Evolutionary conservation across 2,329 filamentous ascomycete genomes (phyloP).

Genomic region (Penicillium nordicum): DNA sequence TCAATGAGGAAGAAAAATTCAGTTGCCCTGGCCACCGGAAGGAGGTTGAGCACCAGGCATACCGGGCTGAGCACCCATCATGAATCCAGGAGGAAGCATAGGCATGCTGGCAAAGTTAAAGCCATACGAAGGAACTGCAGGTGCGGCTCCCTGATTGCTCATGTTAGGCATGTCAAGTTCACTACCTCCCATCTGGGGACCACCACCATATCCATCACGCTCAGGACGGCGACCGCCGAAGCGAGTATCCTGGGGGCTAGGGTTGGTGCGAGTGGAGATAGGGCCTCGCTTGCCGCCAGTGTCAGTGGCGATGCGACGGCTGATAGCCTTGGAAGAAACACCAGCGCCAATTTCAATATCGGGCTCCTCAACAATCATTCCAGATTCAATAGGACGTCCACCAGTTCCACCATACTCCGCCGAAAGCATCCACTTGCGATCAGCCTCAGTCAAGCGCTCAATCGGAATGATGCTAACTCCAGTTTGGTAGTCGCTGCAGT

Average conservation of each 20-base stretch:
- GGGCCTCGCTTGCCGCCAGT: slow-evolving; percentile 50
- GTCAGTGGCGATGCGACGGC: slow-evolving; percentile 51
- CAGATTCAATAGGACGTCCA: slow-evolving; percentile 72
- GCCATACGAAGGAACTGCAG: slow-evolving; percentile 54
- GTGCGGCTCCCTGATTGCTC: slow-evolving; percentile 50
- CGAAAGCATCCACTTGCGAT: slow-evolving; percentile 94
- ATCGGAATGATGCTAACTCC: slow-evolving; percentile 94
- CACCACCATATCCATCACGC: slow-evolving; percentile 32
- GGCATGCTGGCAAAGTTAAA: slow-evolving; percentile 52
- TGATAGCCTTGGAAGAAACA: slow-evolving; percentile 79
- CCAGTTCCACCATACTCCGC: slow-evolving; percentile 92
- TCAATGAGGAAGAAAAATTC: slow-evolving; percentile 14
- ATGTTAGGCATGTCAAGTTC: slow-evolving; percentile 34
- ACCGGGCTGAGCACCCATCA: slow-evolving; percentile 40
- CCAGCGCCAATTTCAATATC: slow-evolving; percentile 98
- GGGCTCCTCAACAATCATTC: slow-evolving; percentile 90
- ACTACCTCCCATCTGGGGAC: slow-evolving; percentile 14
- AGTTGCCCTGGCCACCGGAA: slow-evolving; percentile 37
- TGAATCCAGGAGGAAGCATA: slow-evolving; percentile 49
- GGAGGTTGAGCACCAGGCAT: slow-evolving; percentile 35
- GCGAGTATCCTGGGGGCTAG: slow-evolving; percentile 21
- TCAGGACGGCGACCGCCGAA: slow-evolving; percentile 32
- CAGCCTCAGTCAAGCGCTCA: slow-evolving; percentile 86
- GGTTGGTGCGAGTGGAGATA: slow-evolving; percentile 42
- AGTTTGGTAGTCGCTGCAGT: slow-evolving; percentile 93